Base-by-base conservation (phyloP, 495 filamentous ascomycete genomes). In the Darksidea phi region DNA sequence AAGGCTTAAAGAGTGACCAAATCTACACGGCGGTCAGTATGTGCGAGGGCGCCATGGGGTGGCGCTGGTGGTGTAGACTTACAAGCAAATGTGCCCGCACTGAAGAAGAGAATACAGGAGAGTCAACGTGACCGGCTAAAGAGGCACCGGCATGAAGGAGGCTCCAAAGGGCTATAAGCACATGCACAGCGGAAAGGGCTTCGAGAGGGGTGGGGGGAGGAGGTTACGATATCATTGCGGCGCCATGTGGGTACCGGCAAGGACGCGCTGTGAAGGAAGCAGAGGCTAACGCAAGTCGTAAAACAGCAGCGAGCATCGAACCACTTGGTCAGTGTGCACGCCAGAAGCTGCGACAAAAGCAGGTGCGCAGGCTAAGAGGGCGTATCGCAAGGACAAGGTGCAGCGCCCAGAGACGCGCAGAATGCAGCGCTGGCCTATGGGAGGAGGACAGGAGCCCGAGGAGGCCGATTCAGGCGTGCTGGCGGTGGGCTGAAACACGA, bases 161-260 rank as follows among this genome's bases (percentile, higher is more conserved):
- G 62, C 66, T 69, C 62, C 56, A 50, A 53, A 41, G 32, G 50
- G 52, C 60, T 67, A 67, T 67, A 67, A 67, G 64, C 64, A 67
- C 38, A 58, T 61, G 63, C 51, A 53, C 43, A 18, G 24, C 45
- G 52, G 41, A 64, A 45, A 51, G 46, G 53, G 50, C 25, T 32
- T 17, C 24, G 21, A 42, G 53, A 15, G 49, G 36, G 62, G 47
- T 52, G 48, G 58, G 56, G 56, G 66, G 49, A 11, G 34, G 23
- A 1, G 25, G 23, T 28, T 8, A 23, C 48, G 59, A 67, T 61
- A 68, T 68, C 54, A 66, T 50, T 51, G 57, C 61, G 28, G 34
- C 51, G 62, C 45, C 53, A 69, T 59, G 52, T 53, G 53, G 54
- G 37, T 47, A 61, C 56, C 17, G 21, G 55, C 54, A 37, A 54